These are phyloP conservation scores for Thalassiosira livingstoniorum DNA, from an alignment of 352 stramenopile genomes.

Conservation along the genomic window DNA sequence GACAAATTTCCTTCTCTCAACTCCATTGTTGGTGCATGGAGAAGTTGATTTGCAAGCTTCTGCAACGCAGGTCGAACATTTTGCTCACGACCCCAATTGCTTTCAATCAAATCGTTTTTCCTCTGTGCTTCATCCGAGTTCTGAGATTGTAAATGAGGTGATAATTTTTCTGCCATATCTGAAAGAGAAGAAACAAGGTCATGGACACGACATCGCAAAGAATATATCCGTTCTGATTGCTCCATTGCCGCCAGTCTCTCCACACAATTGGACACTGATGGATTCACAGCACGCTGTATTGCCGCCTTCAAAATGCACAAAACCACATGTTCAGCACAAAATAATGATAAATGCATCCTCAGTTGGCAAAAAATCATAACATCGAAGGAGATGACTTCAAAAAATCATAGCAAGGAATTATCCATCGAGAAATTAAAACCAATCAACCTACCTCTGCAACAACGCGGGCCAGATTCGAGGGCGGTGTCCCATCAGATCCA, in stretches of 20 bases:
- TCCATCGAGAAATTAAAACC: background rate
- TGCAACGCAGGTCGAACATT: background rate
- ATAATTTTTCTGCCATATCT: background rate
- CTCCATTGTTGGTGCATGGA: slow-evolving; percentile 65
- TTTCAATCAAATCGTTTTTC: background rate
- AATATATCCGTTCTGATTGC: slow-evolving; percentile 24
- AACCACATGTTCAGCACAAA: too few relatives aligned
- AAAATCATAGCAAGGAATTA: too few relatives aligned
- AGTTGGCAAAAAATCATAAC: background rate
- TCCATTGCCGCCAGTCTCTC: slow-evolving; percentile 50
- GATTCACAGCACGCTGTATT: slow-evolving; percentile 53
- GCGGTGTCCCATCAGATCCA: slow-evolving; percentile 60
- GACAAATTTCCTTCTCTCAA: slow-evolving; percentile 51
- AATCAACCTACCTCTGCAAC: slow-evolving; percentile 40
- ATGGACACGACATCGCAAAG: slow-evolving; percentile 25
- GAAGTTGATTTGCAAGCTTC: slow-evolving; percentile 48
- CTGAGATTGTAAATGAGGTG: too few relatives aligned
- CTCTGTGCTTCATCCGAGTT: background rate
- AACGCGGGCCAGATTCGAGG: slow-evolving; percentile 23
- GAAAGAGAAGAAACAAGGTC: slow-evolving; percentile 37
- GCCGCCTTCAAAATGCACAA: slow-evolving; percentile 52
- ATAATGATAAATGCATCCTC: background rate
- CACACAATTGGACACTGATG: slow-evolving; percentile 51
- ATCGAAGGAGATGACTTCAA: background rate
- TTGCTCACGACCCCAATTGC: background rate